phyloP scores from a whole-genome alignment of 2,329 filamentous ascomycete genomes.

The Exophiala xenobiotica region DNA sequence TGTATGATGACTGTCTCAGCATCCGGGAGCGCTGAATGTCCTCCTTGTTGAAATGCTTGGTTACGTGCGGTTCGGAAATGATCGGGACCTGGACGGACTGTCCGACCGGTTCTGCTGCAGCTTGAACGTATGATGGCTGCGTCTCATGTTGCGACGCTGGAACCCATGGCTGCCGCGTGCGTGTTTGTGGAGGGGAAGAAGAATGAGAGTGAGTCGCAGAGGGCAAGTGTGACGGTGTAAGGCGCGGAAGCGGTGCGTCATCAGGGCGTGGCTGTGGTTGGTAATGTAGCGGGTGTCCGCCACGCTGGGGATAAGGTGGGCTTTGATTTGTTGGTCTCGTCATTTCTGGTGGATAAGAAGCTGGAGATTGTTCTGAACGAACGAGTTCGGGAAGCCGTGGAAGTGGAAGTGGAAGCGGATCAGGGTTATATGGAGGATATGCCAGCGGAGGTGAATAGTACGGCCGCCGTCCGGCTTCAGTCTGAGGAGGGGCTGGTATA shows the following conservation, averaged over 20 bases:
- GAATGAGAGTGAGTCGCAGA: too few relatives aligned
- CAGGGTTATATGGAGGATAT: too few relatives aligned
- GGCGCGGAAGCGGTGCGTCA: background rate
- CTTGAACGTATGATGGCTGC: too few relatives aligned
- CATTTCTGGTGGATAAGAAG: constrained; percentile 21
- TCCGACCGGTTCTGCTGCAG: too few relatives aligned
- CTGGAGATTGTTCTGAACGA: constrained; percentile 19
- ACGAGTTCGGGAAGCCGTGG: constrained; percentile 27
- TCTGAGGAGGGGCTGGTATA: too few relatives aligned
- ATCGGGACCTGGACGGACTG: background rate
- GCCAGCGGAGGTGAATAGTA: too few relatives aligned
- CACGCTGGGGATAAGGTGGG: constrained; percentile 8
- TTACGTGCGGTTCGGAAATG: constrained; percentile 4
- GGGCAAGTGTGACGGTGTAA: too few relatives aligned
- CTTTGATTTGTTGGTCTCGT: constrained; percentile 24
- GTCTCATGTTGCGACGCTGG: too few relatives aligned
- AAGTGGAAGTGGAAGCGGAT: constrained; percentile 1
- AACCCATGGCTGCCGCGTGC: too few relatives aligned
- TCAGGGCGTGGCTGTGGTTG: background rate
- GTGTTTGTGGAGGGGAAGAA: too few relatives aligned
- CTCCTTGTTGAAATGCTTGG: constrained; percentile 35
- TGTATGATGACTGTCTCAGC: constrained; percentile 75
- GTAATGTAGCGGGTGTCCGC: constrained; percentile 1
- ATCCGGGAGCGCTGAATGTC: constrained; percentile 85
- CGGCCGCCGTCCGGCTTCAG: constrained; percentile 9